Base-by-base conservation (phyloP, 1,284 basidiomycete genomes). In the Anthracocystis walkeri region DNA sequence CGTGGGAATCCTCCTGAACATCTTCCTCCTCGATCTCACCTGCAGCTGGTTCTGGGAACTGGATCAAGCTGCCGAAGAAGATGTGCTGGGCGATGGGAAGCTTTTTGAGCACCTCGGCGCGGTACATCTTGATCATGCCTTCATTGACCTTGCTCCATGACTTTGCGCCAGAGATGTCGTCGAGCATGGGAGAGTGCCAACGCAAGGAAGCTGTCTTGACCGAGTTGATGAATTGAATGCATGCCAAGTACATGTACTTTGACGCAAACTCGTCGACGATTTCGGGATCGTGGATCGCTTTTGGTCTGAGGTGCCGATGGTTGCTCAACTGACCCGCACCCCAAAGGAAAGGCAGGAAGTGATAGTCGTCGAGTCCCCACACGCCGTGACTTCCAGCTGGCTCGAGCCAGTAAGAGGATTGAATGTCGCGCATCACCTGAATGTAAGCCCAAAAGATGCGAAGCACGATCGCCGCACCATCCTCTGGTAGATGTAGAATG, bases 41-140 rank as follows among this genome's bases (percentile, higher is more conserved):
- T 10, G 62, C 45, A 12, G 38, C 41, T 25, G 67, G 63, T 20
- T 90, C 90, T 0, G 91, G 90, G 84, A 91, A 95, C 0, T 89
- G 87, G 4, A 98, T 87, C 42, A 98, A 87, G 6, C 90, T 91
- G 18, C 97, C 96, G 80, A 99, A 99, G 54, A 96, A 88, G 85
- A 97, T 95, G 86, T 98, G 96, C 87, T 99, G 96, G 42, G 95
- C 91, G 62, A 99, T 95, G 0, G 97, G 96, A 5, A 99, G 90
- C 85, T 98, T 98, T 62, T 91, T 91, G 20, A 99, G 89, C 1
- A 99, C 97, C 85, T 99, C 95, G 38, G 94, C 95, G 42, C 89
- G 89, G 86, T 95, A 98, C 96, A 99, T 99, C 86, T 98, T 99
- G 85, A 93, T 89, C 94, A 99, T 97, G 11, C 96, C 97, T n/a